These are phyloP conservation scores for Monosporozyma unispora DNA, from an alignment of 805 yeast species.

Conservation along the genomic window DNA sequence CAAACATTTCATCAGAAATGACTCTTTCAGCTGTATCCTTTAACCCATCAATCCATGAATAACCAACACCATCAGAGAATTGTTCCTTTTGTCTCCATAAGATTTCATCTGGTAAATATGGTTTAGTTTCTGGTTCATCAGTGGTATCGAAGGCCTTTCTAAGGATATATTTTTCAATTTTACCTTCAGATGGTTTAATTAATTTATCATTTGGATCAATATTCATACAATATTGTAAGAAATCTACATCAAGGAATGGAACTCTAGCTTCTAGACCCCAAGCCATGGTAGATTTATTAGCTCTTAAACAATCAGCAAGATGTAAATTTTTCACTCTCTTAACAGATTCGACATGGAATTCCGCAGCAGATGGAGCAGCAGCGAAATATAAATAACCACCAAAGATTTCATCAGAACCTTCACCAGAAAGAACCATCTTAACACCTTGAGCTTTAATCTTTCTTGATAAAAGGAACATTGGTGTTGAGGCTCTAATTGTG, in stretches of 20 bases:
- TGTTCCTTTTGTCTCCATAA: constrained; percentile 99
- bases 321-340: constrained; percentile 95
- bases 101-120: constrained; percentile 93
- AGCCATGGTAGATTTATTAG: constrained; percentile 99
- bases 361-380: constrained; percentile 85
- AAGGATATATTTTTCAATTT: constrained; percentile 88
- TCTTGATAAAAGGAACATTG: constrained; percentile 92
- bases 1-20: constrained; percentile 84
- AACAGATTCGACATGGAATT: constrained; percentile 93
- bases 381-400: constrained; percentile 98
- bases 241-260: constrained; percentile 93
- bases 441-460: constrained; percentile 99
- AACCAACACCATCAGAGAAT: constrained; percentile 98
- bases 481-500: constrained; percentile 97
- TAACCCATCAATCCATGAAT: constrained; percentile 97
- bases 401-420: constrained; percentile 97
- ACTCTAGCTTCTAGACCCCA: constrained; percentile 99
- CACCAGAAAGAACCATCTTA: constrained; percentile 98
- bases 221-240: constrained; percentile 88
- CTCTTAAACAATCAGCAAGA: constrained; percentile 94
- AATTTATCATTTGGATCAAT: constrained; percentile 88
- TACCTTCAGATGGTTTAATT: constrained; percentile 60
- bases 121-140: constrained; percentile 66
- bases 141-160: constrained; percentile 96
- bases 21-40: constrained; percentile 88